Conservation (phyloP, 2,329 filamentous ascomycete genomes). For the Exserohilum turcica region DNA sequence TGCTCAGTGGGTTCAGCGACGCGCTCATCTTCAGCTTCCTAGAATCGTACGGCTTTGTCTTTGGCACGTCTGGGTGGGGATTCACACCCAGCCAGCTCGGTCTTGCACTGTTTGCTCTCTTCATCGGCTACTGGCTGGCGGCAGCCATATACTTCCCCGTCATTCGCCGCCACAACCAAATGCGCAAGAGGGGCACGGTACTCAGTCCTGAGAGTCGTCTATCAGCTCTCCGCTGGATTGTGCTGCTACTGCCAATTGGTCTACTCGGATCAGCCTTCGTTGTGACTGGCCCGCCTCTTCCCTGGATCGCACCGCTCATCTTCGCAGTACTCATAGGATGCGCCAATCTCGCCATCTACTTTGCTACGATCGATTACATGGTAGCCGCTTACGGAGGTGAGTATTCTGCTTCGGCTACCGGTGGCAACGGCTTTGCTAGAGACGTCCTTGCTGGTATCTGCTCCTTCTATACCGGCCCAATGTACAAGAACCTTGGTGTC, state of each 20-base stretch:
- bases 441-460: slow-evolving; percentile 76
- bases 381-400: slow-evolving; percentile 70
- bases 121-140: slow-evolving; percentile 67
- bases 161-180: slow-evolving; percentile 55
- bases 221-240: slow-evolving; percentile 67
- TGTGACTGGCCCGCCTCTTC: slow-evolving; percentile 64
- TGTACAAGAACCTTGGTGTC: slow-evolving; percentile 38
- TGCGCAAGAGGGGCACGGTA: slow-evolving; percentile 50
- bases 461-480: slow-evolving; percentile 58
- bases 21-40: slow-evolving; percentile 80
- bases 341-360: slow-evolving; percentile 73
- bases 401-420: slow-evolving; percentile 75
- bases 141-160: slow-evolving; percentile 64
- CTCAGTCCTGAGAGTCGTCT: slow-evolving; percentile 69
- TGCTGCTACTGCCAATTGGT: slow-evolving; percentile 66
- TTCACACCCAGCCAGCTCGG: slow-evolving; percentile 65
- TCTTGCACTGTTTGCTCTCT: slow-evolving; percentile 62
- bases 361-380: slow-evolving; percentile 81
- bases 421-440: slow-evolving; percentile 75
- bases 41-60: slow-evolving; percentile 71
- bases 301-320: slow-evolving; percentile 62
- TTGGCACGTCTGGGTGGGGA: slow-evolving; percentile 62
- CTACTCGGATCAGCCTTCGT: slow-evolving; percentile 71
- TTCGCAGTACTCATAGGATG: slow-evolving; percentile 65
- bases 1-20: slow-evolving; percentile 75